Evolutionary conservation across 768 basidiomycete genomes (phyloP), one percentile per base, ranked within the genome.

Genomic region (Krasilnikovozyma curviuscula): DNA sequence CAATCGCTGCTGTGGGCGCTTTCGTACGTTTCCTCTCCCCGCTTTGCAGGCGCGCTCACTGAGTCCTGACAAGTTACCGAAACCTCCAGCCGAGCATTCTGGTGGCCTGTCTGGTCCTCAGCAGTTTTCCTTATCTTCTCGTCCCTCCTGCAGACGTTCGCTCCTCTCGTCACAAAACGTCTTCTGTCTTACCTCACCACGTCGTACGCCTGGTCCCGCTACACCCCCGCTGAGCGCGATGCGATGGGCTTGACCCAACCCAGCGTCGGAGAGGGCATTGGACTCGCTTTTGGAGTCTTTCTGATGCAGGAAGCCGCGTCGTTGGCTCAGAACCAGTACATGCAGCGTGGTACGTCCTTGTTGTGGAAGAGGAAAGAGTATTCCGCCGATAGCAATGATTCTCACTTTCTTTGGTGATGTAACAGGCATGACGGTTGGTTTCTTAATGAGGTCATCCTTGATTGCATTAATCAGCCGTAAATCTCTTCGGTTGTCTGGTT

Each of bases 241-340:
- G 5, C 10, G 2, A 33, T 52, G 12, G 27, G 29, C 25, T 24
- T 69, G 48, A 31, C 55, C 9, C 54, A 63, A 41, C 63, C 56
- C 29, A 71, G 73, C 1, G 66, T 78, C 32, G 76, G 77, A 3
- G 64, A 61, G 33, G 83, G 83, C 25, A 68, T 88, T n/a, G 84
- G 83, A 1, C 71, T 83, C 19, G 73, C 76, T 1, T 71, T 91
- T 54, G 73, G 63, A 23, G 71, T 95, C 1, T 68, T 88, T 48
- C 61, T 66, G 18, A 68, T 93, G 55, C 79, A 84, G 57, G 44
- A 83, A 29, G 59, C 78, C 30, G 61, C 76, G 0, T 81, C 80
- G 0, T 56, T 84, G 46, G 35, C 35, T 18, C 18, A 40, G 24
- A 52, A 52, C 29, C 50, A 52, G 34, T 52, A 52, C 33, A 47